These are phyloP conservation scores for Fusarium austroafricanum DNA, from an alignment of 2,329 filamentous ascomycete genomes.

Conservation along the genomic window DNA sequence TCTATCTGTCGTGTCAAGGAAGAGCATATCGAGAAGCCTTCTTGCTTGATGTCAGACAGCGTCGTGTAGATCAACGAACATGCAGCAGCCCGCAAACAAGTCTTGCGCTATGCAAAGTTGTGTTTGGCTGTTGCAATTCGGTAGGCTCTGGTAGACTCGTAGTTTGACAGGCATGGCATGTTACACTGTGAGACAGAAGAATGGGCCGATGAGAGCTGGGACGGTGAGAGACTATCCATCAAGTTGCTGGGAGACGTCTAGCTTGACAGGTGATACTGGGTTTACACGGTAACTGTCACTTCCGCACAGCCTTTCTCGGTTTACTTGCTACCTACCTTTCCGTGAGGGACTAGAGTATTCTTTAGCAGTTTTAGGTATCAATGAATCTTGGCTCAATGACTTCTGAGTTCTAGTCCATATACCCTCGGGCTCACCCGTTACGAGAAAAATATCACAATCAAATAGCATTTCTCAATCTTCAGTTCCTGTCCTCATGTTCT, in stretches of 20 bases:
- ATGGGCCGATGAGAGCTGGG: constrained; percentile 23
- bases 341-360: not conserved
- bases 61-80: constrained; percentile 35
- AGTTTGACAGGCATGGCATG: constrained; percentile 23
- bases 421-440: not conserved
- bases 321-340: not conserved
- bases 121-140: constrained; percentile 21
- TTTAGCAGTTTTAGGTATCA: not conserved
- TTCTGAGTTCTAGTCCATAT: not conserved
- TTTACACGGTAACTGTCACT: constrained; percentile 5
- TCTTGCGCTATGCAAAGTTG: constrained; percentile 2
- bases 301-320: not conserved
- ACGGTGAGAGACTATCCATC: not conserved
- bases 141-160: constrained; percentile 8
- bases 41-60: constrained; percentile 7
- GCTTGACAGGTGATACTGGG: constrained; percentile 19
- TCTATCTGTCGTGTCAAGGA: constrained; percentile 1
- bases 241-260: constrained; percentile 16
- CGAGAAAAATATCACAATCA: not conserved
- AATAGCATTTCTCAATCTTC: not conserved
- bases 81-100: constrained; percentile 25
- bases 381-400: not conserved
- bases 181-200: constrained; percentile 11
- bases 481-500: not conserved
- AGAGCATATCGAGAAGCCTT: not conserved